Conservation (phyloP, 768 basidiomycete genomes). For the Fomitopsis serialis region DNA sequence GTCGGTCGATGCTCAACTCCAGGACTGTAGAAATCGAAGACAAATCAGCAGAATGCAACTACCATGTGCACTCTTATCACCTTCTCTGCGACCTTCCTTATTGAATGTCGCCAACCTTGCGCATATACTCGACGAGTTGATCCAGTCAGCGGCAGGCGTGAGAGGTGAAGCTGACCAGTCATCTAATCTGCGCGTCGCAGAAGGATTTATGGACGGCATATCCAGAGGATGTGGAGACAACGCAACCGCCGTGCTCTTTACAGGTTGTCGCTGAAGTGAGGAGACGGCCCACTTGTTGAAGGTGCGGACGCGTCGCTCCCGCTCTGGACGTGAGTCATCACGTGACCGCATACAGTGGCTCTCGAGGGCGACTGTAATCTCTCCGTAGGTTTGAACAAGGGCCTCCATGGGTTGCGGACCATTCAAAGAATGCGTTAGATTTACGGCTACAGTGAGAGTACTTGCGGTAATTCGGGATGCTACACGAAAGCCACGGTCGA, state of each 20-base stretch:
- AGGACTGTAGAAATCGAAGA: conserved; percentile 38
- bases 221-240: no score
- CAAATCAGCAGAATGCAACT: not conserved
- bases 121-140: conserved; percentile 43
- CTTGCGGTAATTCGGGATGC: no score
- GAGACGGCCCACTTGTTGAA: no score
- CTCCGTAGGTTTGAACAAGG: not conserved
- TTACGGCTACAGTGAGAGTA: conserved; percentile 5
- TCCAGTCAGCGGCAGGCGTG: not conserved
- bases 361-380: not conserved
- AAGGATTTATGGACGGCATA: not conserved
- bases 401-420: no score
- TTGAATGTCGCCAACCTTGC: conserved; percentile 64
- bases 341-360: not conserved
- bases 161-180: not conserved
- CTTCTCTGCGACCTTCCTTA: conserved; percentile 59
- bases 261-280: no score
- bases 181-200: not conserved
- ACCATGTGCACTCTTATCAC: conserved; percentile 26
- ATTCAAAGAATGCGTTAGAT: no score
- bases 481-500: not conserved
- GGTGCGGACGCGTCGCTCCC: no score
- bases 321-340: not conserved
- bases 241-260: no score
- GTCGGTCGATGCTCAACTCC: conserved; percentile 53